Base-by-base conservation (phyloP, 1,139 yeast species). In the Yamadazyma membranifaciens region DNA sequence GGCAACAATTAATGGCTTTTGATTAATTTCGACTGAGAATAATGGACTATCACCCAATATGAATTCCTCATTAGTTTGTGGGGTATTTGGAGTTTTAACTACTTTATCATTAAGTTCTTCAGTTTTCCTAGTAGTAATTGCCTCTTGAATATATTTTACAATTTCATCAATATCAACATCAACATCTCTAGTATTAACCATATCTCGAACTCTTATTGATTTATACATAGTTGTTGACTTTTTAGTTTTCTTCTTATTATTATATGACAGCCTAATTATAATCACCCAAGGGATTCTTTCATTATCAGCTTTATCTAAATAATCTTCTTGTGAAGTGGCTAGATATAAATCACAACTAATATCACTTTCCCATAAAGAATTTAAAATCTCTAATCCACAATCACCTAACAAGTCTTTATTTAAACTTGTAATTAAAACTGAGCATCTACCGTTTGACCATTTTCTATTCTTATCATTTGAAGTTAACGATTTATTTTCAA, bases 241-340 rank as follows among this genome's bases (percentile, higher is more conserved):
- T 43, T 75, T 78, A 49, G 57, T 56, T 43, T 75, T 78, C 44
- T 51, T 40, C 37, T 47, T 40, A 66, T 78, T 38, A 2, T 44
- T 31, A 24, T 54, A 55, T 1, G 67, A 50, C 48, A 87, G 96
- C 54, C 85, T 86, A 37, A 89, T 80, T 27, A 83, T 65, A 2
- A 89, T 76, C 1, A 89, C 69, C 85, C 92, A 83, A 37, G 79
- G 81, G 11, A 83, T 83, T 9, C 91, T 87, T 51, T 85, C 91
- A 6, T 62, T 62, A 39, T 73, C 75, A 0, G 95, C 95, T 37
- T 75, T 73, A 24, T 78, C 75, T 4, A 78, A 57, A 20, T 86
- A 73, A 41, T 87, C 95, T 46, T 92, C 98, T 11, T 60, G 83
- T 59, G 45, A 84, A 59, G 47, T 55, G 26, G 62, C 71, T 52